These are phyloP conservation scores for Geoglossum glabrum DNA, from an alignment of 495 filamentous ascomycete species.

Conservation along the genomic window DNA sequence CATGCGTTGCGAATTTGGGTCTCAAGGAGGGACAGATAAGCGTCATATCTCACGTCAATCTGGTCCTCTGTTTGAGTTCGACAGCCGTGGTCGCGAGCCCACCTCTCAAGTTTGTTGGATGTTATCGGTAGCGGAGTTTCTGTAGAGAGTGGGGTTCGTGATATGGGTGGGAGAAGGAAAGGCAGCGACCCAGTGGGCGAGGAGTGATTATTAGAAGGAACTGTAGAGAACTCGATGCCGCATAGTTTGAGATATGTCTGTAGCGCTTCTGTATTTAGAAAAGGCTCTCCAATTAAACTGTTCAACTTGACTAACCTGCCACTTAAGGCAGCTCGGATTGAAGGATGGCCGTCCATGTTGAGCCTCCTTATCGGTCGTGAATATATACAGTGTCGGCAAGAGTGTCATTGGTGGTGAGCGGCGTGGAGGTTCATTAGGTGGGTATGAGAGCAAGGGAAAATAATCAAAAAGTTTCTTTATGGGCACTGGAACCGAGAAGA, in stretches of 20 bases:
- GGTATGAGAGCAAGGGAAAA: constrained; percentile 62
- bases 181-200: constrained; percentile 74
- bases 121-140: constrained; percentile 28
- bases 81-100: constrained; percentile 33
- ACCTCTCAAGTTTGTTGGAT: constrained; percentile 46
- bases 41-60: constrained; percentile 42
- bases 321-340: constrained; percentile 88
- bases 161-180: constrained; percentile 48
- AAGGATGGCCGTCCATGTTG: constrained; percentile 48
- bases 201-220: constrained; percentile 76
- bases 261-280: neutral
- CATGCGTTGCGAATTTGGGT: constrained; percentile 67
- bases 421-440: constrained; percentile 56
- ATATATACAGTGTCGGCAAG: constrained; percentile 51
- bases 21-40: constrained; percentile 67
- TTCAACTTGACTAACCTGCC: constrained; percentile 56
- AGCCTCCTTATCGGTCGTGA: constrained; percentile 46
- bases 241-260: constrained; percentile 74
- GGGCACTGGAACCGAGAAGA: constrained; percentile 45
- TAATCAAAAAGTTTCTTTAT: constrained; percentile 65
- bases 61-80: constrained; percentile 28
- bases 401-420: constrained; percentile 29
- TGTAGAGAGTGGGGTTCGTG: constrained; percentile 11
- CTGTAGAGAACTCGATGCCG: constrained; percentile 43
- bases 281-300: neutral